Conservation (phyloP, 2,329 filamentous ascomycete species). For the Myriosclerotinia scirpicola region DNA sequence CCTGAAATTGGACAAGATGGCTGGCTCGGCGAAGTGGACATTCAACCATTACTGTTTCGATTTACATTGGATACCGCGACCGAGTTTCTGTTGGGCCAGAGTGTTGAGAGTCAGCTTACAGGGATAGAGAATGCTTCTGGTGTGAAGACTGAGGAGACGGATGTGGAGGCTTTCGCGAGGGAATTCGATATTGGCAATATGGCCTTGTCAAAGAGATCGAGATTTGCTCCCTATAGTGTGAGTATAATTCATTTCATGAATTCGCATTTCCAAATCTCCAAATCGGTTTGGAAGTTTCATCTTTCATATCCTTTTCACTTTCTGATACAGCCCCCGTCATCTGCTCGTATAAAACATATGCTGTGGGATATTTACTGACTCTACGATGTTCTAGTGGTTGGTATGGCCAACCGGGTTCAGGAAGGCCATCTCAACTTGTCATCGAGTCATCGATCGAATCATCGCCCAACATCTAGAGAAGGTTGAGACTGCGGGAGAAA, state of each 20-base stretch:
- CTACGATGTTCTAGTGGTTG: conserved; percentile 32
- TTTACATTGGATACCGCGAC: conserved; percentile 55
- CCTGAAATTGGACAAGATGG: conserved; percentile 54
- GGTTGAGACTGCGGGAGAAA: conserved; percentile 30
- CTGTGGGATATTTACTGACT: conserved; percentile 18
- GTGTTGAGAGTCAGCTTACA: conserved; percentile 46
- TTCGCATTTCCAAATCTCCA: not conserved
- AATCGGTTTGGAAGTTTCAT: too few species aligned
- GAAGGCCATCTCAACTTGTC: conserved; percentile 35
- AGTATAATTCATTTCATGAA: not conserved
- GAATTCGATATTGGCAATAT: conserved; percentile 50
- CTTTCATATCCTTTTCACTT: not conserved
- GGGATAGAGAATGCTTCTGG: not conserved
- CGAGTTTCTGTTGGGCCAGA: conserved; percentile 56
- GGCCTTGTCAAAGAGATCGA: conserved; percentile 26
- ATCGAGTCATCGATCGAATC: conserved; percentile 51
- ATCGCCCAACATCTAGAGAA: conserved; percentile 43
- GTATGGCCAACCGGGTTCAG: conserved; percentile 40
- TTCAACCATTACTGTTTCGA: conserved; percentile 63
- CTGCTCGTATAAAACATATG: too few species aligned
- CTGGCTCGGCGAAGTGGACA: conserved; percentile 50
- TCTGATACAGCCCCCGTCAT: not conserved
- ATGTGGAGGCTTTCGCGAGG: conserved; percentile 19
- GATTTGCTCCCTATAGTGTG: conserved; percentile 9
- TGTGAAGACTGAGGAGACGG: conserved; percentile 17